Percentiles rank a stretch among this genome's conserved stretches.
Evolutionary conservation across 2,329 filamentous ascomycete species (phyloP).

Genomic region (Aspergillaceae sp.): DNA sequence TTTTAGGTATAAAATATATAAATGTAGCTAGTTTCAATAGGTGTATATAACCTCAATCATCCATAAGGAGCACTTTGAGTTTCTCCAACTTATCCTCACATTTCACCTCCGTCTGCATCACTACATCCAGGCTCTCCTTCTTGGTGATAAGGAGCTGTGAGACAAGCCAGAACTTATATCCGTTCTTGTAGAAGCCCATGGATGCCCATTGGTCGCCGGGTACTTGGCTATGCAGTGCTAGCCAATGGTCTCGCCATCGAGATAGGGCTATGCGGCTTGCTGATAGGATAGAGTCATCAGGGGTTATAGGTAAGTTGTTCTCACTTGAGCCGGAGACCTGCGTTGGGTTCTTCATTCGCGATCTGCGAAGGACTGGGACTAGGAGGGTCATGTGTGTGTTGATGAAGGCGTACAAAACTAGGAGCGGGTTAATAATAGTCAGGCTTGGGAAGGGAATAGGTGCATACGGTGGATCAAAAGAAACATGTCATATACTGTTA

Average conservation of each 20-base stretch:
- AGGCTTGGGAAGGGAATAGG: neutral
- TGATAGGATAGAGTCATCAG: conserved; percentile 22
- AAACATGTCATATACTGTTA: conserved; percentile 35
- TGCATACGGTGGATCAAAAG: conserved; percentile 35
- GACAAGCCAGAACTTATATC: conserved; percentile 37
- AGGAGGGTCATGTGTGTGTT: conserved; percentile 33
- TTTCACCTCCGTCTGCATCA: conserved; percentile 38
- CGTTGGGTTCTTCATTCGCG: conserved; percentile 4
- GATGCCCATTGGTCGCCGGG: conserved; percentile 30
- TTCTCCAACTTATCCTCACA: conserved; percentile 37
- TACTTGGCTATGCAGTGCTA: conserved; percentile 21
- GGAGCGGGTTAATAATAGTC: neutral
- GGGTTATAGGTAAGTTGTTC: conserved; percentile 7
- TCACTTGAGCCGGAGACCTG: conserved; percentile 2
- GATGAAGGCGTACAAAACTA: conserved; percentile 35
- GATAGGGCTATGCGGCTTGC: conserved; percentile 28
- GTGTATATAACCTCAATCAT: conserved; percentile 3
- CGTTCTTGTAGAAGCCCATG: conserved; percentile 37
- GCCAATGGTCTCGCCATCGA: conserved; percentile 34
- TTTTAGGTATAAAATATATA: too few relatives aligned
- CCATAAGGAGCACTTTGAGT: conserved; percentile 32
- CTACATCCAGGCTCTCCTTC: conserved; percentile 35
- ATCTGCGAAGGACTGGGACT: conserved; percentile 18
- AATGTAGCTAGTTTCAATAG: neutral
- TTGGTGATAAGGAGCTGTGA: conserved; percentile 35